Evolutionary conservation across 805 yeast species (phyloP), one percentile per base, ranked within the genome.

Genomic region (Lipomyces yamadae): DNA sequence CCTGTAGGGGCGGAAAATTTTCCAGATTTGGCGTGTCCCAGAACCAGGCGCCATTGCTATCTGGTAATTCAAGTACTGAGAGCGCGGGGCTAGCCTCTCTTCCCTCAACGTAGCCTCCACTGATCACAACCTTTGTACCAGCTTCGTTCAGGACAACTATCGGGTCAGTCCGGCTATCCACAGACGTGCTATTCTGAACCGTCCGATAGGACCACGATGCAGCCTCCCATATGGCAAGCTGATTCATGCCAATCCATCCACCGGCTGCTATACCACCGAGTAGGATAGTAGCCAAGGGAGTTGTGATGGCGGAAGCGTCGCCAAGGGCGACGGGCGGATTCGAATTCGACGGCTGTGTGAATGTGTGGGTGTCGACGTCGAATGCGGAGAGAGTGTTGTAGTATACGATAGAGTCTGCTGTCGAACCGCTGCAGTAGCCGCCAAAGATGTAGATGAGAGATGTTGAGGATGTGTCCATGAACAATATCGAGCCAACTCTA

Each of bases 241-340:
- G 95, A 71, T 83, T 82, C 87, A 90, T 84, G 68, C 85, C 84
- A 45, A 89, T 84, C 92, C 93, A 89, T 0, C 92, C 92, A 2
- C 78, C 72, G 4, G 75, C 72, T 2, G 90, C 83, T 62, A 80
- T 80, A 2, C 96, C 96, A 0, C 95, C 96, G 54, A 90, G 78
- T 2, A 90, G 75, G 45, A 73, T 58, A 2, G 73, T 56, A 24
- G 60, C 48, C 24, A 52, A 34, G 13, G 63, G 63, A 24, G 73
- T 60, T 4, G 70, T 60, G 13, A 71, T 64, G 10, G 68, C 70
- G 1, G 76, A 63, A 1, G 78, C 75, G 15, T 71, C 71, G 39
- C 67, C 60, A 30, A 76, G 69, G 18, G 72, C 72, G 7, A 73
- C 65, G 0, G 79, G 78, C 11, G 71, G 68, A 58, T 66, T 71